Evolutionary conservation across 2,329 filamentous ascomycete species (phyloP), one percentile per base, ranked within the genome.

Genomic region (Chrysoporthe deuterocubensis): DNA sequence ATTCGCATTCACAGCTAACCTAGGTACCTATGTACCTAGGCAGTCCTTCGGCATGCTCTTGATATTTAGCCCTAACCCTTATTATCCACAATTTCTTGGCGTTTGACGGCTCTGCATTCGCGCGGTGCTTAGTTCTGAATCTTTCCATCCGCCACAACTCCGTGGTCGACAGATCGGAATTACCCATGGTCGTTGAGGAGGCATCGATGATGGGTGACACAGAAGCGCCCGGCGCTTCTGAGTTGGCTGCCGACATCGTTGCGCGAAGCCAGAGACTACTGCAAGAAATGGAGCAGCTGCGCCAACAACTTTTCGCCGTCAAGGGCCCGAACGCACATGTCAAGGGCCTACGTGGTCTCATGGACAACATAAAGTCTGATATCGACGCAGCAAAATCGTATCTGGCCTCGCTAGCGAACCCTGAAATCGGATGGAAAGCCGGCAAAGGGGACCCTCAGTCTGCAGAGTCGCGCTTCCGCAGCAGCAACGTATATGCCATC

Each of bases 401-500:
- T 18, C 42, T 69, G 13, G 40, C 43, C n/a, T 14, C 34, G n/a
- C 42, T 46, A 16, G 18, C 52, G 11, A 42, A 61, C 44, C 14
- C 16, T 34, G 11, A 7, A 2, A 26, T 16, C 18, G 21, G 21
- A 21, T 59, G 52, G 52, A 58, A 48, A 58, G 26, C 43, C 11
- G 52, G 44, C 11, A 43, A 59, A 9, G 44, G 11, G 13, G 32
- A 4, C 16, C 59, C 64, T 8, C 64, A 48, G 9, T 60, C 67
- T 26, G 62, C 65, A 18, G 68, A 37, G 37, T 58, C 67, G 11
- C 68, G 68, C 7, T 67, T 69, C 16, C 68, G 65, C 44, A 67
- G 61, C 46, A 65, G 57, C 56, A 70, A 70, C 42, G 32, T 70
- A 8, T 44, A 64, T 34, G 69, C 69, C 48, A 50, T 69, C 21